A percentile compares a stretch with the other conserved stretches of the same genome.
These are phyloP conservation scores for Coemansia aciculifera DNA, from an alignment of 192 early-diverging fungal genomes.

Conservation along the genomic window DNA sequence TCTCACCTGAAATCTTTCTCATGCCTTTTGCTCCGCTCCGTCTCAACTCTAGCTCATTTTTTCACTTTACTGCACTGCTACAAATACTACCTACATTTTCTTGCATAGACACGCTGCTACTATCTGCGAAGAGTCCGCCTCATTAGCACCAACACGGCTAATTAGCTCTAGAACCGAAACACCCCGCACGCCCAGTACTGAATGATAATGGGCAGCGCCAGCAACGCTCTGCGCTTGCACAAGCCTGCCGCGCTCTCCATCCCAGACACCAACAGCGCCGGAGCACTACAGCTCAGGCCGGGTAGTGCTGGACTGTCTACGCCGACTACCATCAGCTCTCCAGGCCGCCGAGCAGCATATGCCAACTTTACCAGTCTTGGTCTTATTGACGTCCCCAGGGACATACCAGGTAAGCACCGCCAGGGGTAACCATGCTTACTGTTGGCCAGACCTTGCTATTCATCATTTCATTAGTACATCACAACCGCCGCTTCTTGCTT, in stretches of 20 bases:
- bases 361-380: slow-evolving; percentile 25
- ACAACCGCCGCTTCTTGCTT: neutral
- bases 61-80: neutral
- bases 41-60: neutral
- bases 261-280: neutral
- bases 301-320: slow-evolving; percentile 2
- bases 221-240: slow-evolving; percentile 7
- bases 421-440: neutral
- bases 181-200: neutral
- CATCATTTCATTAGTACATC: neutral
- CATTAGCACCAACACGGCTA: neutral
- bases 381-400: slow-evolving; percentile 24
- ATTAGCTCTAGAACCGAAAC: neutral
- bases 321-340: neutral
- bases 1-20: neutral
- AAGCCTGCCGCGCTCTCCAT: slow-evolving; percentile 15
- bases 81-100: neutral
- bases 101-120: neutral
- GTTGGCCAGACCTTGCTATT: neutral
- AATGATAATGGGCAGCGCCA: slow-evolving; percentile 6
- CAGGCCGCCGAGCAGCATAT: slow-evolving; percentile 7
- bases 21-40: neutral
- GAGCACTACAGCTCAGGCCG: neutral
- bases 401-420: slow-evolving; percentile 33
- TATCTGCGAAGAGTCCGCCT: neutral